Conservation (phyloP, 306 rosid genomes). For the barrel medic (Medicago truncatula) region DNA sequence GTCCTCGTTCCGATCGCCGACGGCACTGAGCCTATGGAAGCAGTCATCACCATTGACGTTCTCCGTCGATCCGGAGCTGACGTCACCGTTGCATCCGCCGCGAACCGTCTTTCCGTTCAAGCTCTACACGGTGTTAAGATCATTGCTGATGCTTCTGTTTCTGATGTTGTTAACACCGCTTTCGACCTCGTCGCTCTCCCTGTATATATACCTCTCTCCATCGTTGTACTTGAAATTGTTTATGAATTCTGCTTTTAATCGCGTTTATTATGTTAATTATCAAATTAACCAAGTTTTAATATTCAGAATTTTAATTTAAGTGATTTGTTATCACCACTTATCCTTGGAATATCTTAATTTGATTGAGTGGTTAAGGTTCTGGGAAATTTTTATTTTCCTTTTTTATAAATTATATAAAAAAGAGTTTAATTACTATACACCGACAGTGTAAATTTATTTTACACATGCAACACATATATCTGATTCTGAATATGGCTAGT, state of each 20-base stretch:
- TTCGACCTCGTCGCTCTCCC: conserved; percentile 90
- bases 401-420: not conserved
- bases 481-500: no score
- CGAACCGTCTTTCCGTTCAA: conserved; percentile 62
- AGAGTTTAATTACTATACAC: no score
- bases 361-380: conserved; percentile 2
- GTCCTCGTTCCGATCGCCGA: conserved; percentile 89
- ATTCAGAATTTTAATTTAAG: not conserved
- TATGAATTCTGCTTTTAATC: not conserved
- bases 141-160: conserved; percentile 72
- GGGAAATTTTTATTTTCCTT: conserved; percentile 8
- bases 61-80: conserved; percentile 93
- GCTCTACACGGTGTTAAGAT: conserved; percentile 78
- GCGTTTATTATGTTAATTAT: not conserved
- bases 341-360: not conserved
- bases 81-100: conserved; percentile 83
- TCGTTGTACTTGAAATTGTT: not conserved
- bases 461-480: no score
- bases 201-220: conserved; percentile 44
- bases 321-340: not conserved
- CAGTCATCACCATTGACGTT: conserved; percentile 80
- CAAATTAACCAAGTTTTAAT: not conserved
- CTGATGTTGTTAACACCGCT: conserved; percentile 54
- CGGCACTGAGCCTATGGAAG: conserved; percentile 92
- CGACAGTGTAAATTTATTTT: no score